A percentile compares a stretch with the other conserved stretches of the same genome.
phyloP scores from a whole-genome alignment of 805 yeast genomes.

The Wickerhamiella shivajii region DNA sequence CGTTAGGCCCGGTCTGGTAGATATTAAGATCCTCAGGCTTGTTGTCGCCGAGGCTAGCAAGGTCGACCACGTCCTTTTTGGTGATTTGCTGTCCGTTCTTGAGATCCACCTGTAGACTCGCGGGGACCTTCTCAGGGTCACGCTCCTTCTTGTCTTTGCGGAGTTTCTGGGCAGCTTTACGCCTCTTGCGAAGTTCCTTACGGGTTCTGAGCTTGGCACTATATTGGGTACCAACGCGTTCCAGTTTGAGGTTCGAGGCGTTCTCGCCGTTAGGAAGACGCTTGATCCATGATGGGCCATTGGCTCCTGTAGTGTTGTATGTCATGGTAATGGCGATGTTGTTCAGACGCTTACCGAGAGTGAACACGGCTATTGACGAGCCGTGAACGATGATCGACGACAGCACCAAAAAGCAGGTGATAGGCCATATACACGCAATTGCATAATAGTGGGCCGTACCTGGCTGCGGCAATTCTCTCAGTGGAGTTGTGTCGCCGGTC shows the following conservation, averaged over 20 bases:
- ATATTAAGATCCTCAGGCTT: constrained; percentile 26
- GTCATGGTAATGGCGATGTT: constrained; percentile 89
- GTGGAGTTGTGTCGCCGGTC: constrained; percentile 39
- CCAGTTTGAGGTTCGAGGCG: constrained; percentile 61
- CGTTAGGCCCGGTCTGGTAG: constrained; percentile 52
- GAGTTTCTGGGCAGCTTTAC: background rate
- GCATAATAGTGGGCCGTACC: constrained; percentile 42
- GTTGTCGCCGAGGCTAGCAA: constrained; percentile 15
- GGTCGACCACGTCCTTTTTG: constrained; percentile 13
- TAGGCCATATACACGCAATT: constrained; percentile 64
- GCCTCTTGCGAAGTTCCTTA: background rate
- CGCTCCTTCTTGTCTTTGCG: constrained; percentile 2
- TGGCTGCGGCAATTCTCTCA: constrained; percentile 30
- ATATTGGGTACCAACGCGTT: constrained; percentile 60
- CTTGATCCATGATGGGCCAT: constrained; percentile 63
- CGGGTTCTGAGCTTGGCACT: constrained; percentile 15
- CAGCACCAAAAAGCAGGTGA: constrained; percentile 63
- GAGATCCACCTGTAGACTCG: constrained; percentile 13
- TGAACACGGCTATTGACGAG: constrained; percentile 66
- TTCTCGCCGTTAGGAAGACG: constrained; percentile 53
- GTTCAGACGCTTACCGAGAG: constrained; percentile 74
- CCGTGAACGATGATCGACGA: constrained; percentile 84
- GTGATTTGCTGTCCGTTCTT: constrained; percentile 11
- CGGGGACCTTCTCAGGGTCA: constrained; percentile 7
- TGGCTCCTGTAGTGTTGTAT: constrained; percentile 41